phyloP scores from a whole-genome alignment of 2,329 filamentous ascomycete species.

The Xylariomycetidae sp. region DNA sequence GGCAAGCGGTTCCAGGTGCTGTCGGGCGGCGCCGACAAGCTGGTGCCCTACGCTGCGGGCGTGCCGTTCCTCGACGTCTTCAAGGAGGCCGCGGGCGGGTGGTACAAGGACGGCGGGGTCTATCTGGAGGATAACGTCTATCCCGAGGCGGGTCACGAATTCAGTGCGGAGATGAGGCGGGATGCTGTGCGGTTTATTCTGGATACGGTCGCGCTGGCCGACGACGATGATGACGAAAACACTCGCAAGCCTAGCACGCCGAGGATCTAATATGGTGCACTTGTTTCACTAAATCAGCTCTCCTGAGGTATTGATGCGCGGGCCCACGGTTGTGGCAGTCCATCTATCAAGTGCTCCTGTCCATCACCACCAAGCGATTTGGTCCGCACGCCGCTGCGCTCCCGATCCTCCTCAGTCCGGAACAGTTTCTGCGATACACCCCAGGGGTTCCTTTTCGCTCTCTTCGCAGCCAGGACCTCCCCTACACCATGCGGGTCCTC shows the following conservation, averaged over 20 bases:
- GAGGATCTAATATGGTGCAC: constrained; percentile 19
- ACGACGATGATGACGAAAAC: constrained; percentile 22
- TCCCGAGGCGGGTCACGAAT: constrained; percentile 64
- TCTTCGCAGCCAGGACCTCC: constrained; percentile 41
- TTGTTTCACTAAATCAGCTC: constrained; percentile 1
- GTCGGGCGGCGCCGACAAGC: constrained; percentile 62
- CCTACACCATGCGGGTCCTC: constrained; percentile 49
- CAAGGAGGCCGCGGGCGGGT: constrained; percentile 46
- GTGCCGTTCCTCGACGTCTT: constrained; percentile 59
- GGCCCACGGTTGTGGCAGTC: constrained; percentile 36
- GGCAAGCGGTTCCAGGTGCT: constrained; percentile 63
- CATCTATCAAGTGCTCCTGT: constrained; percentile 37
- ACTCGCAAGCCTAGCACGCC: constrained; percentile 17
- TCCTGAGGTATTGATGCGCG: neutral
- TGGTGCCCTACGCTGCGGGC: constrained; percentile 64
- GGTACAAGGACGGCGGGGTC: constrained; percentile 52
- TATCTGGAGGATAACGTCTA: constrained; percentile 64
- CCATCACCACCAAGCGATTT: constrained; percentile 25
- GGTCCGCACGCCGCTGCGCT: constrained; percentile 34
- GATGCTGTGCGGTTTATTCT: constrained; percentile 63
- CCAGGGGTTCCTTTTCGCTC: constrained; percentile 47
- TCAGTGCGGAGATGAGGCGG: constrained; percentile 60
- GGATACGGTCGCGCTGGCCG: constrained; percentile 34
- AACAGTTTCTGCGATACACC: constrained; percentile 41
- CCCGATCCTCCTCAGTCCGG: constrained; percentile 25